Base-by-base conservation (phyloP, 2,329 filamentous ascomycete species). In the Aspergillus terreus region DNA sequence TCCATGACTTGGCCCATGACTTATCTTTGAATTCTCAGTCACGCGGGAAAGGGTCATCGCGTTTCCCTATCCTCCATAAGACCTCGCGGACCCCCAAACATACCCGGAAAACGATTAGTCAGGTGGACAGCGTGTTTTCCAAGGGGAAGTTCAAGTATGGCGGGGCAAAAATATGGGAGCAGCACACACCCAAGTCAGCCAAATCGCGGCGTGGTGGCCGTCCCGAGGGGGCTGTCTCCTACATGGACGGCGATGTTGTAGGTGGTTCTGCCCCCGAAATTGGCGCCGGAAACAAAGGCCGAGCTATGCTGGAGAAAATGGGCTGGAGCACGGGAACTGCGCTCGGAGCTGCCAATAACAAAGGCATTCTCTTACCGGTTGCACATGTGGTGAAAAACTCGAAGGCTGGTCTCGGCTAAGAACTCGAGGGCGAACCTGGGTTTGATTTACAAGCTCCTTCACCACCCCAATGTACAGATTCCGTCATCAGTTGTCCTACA, bases 261-360 rank as follows among this genome's bases (percentile, higher is more conserved):
- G 94, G 92, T 44, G 90, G 82, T 1, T 83, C 84, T 44, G 92
- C 92, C 1, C 88, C 91, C 10, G 92, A 96, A 68, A 79, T 99
- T 30, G 88, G 89, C 1, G 76, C 78, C 4, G 88, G 87, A 48
- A 97, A 96, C 67, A 90, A 84, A 59, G 94, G 94, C 10, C 82
- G 90, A 46, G 83, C 84, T 3, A 88, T 99, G 84, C 74, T 99
- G 57, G 90, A 95, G 74, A 97, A 94, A 73, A 97, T 97, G 94
- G 94, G 94, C 3, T 99, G 94, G 92, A 88, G 82, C 55, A 86
- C 80, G 47, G 94, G 94, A 4, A 95, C 86, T 65, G 88, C 88
- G 1, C 79, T 99, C 1, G 94, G 94, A 47, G 83, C 88, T 10
- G 67, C 77, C 1, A 85, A 95, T 57, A 96, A 95, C 69, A 89